Evolutionary conservation across 495 filamentous ascomycete species (phyloP), one percentile per base, ranked within the genome.

Genomic region (Lophium mytilinum): DNA sequence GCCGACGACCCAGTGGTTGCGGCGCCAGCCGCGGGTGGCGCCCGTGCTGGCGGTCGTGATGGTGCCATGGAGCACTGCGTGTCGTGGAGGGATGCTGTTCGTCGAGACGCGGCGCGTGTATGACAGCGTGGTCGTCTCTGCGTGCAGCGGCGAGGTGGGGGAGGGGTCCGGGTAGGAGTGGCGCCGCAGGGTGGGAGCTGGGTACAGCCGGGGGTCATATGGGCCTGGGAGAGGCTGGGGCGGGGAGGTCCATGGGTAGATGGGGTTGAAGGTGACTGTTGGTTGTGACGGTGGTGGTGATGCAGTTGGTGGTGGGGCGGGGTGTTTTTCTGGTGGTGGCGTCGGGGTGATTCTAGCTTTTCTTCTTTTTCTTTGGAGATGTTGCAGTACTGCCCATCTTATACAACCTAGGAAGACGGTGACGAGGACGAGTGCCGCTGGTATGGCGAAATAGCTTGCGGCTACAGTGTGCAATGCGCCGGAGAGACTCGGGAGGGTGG

Each of bases 1-100:
- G 24, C 24, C 24, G 30, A 63, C 56, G 12, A 60, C 61, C 61
- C 61, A 63, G 53, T 63, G 61, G 18, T 63, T 63, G 15, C 61
- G 51, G 34, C 61, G 46, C 61, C 61, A 63, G 40, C 55, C 54
- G 3, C 35, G 12, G 19, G 42, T 50, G 1, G 46, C 59, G 35
- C 53, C 52, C 12, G 21, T 48, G 5, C 56, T 37, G 19, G 50
- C 17, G 8, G 45, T 60, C 19, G 61, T 63, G 47, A 63, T 30
- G 12, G 48, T 58, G 47, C 61, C 61, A 9, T 50, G 61, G 40
- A 63, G 47, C 17, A 36, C 51, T 4, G 48, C 3, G 15, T 59
- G 55, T 33, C 34, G 56, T 9, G 37, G 33, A 3, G 61, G 61
- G 1, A 63, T 59, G 52, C 61, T 63, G 61, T 63, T 63, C 17